These are phyloP conservation scores for Kurtzmaniella natalensis DNA, from an alignment of 1,139 yeast species.

Conservation along the genomic window DNA sequence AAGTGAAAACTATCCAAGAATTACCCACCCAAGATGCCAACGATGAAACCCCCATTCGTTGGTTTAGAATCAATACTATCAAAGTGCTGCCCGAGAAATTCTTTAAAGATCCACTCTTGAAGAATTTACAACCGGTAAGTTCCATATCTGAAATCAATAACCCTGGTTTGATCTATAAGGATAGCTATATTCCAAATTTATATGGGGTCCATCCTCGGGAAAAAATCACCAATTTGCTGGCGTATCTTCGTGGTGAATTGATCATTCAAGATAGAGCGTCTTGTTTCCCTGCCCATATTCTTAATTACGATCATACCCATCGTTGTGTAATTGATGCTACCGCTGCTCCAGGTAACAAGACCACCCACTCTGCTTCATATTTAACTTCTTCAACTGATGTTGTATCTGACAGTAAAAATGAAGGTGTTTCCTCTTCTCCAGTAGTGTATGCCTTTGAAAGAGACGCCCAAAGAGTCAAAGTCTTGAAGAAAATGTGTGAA, in stretches of 20 bases:
- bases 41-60: constrained; percentile 79
- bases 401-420: constrained; percentile 10
- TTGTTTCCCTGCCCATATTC: constrained; percentile 88
- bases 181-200: constrained; percentile 65
- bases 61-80: constrained; percentile 67
- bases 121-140: constrained; percentile 45
- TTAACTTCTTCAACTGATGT: constrained; percentile 13
- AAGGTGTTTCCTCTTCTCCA: too few species aligned
- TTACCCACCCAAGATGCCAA: constrained; percentile 29
- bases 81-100: constrained; percentile 36
- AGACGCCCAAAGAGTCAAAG: constrained; percentile 66
- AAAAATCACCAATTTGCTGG: constrained; percentile 56
- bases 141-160: constrained; percentile 39
- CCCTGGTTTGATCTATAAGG: constrained; percentile 60
- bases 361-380: constrained; percentile 83
- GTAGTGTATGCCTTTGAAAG: constrained; percentile 82
- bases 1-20: constrained; percentile 38
- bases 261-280: constrained; percentile 96
- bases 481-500: constrained; percentile 72
- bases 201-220: constrained; percentile 80
- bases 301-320: constrained; percentile 47
- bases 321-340: constrained; percentile 82
- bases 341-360: constrained; percentile 98
- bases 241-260: constrained; percentile 70
- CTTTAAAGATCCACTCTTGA: constrained; percentile 35